Evolutionary conservation across 2,329 filamentous ascomycete species (phyloP).

Genomic region (Xylariaceae sp.): DNA sequence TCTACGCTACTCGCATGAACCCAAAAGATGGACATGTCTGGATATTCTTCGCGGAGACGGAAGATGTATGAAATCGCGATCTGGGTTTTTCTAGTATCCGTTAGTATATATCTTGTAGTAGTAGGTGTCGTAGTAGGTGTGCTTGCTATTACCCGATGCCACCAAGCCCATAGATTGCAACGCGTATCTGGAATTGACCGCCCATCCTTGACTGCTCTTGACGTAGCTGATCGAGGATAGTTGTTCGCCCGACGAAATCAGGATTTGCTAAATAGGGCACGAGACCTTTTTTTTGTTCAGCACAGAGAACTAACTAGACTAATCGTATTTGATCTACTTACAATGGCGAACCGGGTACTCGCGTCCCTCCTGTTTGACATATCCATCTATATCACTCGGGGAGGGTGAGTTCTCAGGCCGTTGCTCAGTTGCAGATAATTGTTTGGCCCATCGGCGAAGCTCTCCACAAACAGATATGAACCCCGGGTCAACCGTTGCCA

Average conservation of each 20-base stretch:
- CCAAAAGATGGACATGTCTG: constrained; percentile 32
- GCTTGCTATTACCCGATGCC: not conserved
- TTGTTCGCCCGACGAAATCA: not conserved
- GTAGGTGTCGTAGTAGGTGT: no score
- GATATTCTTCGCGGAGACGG: constrained; percentile 11
- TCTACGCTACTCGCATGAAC: constrained; percentile 31
- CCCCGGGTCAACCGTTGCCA: not conserved
- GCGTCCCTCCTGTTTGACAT: not conserved
- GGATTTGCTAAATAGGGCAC: not conserved
- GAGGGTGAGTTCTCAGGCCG: not conserved
- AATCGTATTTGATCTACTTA: not conserved
- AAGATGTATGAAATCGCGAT: constrained; percentile 30
- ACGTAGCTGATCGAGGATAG: not conserved
- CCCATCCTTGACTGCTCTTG: not conserved
- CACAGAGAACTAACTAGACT: not conserved
- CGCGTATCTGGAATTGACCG: not conserved
- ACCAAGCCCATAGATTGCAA: not conserved
- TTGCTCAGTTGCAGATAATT: not conserved
- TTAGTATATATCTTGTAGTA: constrained; percentile 6
- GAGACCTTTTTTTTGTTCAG: not conserved
- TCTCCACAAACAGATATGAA: not conserved
- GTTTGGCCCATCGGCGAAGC: not conserved
- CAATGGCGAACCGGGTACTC: not conserved
- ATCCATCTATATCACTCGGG: not conserved
- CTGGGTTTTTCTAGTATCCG: constrained; percentile 29